Evolutionary conservation across 805 yeast species (phyloP).

Genomic region (Torulaspora microellipsoides): DNA sequence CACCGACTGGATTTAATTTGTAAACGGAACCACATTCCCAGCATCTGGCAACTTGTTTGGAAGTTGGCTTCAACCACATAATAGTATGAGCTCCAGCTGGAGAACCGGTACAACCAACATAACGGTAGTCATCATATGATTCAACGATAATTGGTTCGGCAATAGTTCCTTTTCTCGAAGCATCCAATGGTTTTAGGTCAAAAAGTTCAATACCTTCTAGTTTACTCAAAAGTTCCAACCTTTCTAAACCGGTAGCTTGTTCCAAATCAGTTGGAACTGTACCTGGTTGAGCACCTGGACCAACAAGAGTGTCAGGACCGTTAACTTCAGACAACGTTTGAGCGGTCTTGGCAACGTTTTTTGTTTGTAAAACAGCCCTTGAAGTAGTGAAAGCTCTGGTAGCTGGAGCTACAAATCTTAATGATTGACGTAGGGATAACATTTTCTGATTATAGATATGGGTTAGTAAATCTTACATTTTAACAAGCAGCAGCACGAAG

Average conservation of each 20-base stretch:
- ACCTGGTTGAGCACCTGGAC: slow-evolving; percentile 85
- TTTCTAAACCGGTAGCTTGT: slow-evolving; percentile 97
- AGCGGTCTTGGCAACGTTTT: slow-evolving; percentile 57
- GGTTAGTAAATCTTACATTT: too few relatives aligned
- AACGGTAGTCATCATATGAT: slow-evolving; percentile 87
- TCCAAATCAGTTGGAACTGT: slow-evolving; percentile 89
- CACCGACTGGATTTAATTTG: slow-evolving; percentile 83
- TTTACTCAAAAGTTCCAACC: slow-evolving; percentile 91
- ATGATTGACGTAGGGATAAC: slow-evolving; percentile 37
- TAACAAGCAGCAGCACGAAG: too few relatives aligned
- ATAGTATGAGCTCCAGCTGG: slow-evolving; percentile 90
- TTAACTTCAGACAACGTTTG: slow-evolving; percentile 68
- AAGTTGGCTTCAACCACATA: slow-evolving; percentile 88
- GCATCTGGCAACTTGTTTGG: slow-evolving; percentile 83
- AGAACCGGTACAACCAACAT: slow-evolving; percentile 95
- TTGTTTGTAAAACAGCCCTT: slow-evolving; percentile 33
- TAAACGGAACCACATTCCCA: slow-evolving; percentile 98
- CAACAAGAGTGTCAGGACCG: slow-evolving; percentile 72
- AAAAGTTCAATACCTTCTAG: slow-evolving; percentile 92
- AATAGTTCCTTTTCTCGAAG: slow-evolving; percentile 87
- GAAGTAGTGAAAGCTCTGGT: slow-evolving; percentile 34
- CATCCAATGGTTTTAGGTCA: slow-evolving; percentile 81
- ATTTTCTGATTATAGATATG: slow-evolving; percentile 12
- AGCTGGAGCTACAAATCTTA: slow-evolving; percentile 30
- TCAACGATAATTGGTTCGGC: slow-evolving; percentile 85